These are phyloP conservation scores for Phyllosticta capitalensis DNA, from an alignment of 2,329 filamentous ascomycete genomes.

Conservation along the genomic window DNA sequence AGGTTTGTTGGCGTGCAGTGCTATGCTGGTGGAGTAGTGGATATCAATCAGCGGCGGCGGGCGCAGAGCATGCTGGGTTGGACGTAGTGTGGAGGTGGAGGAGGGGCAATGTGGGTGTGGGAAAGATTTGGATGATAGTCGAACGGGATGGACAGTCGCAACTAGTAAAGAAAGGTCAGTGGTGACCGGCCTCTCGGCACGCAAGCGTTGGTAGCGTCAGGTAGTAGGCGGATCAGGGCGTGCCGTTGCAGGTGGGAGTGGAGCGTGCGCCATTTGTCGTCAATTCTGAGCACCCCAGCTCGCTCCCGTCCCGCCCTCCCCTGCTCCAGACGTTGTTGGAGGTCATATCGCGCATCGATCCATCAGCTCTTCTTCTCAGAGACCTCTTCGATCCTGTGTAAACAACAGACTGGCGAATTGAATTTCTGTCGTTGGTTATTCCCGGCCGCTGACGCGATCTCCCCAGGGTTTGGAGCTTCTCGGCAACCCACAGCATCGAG, in stretches of 20 bases:
- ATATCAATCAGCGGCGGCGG: not conserved
- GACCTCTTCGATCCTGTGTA: not conserved
- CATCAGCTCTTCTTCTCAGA: not conserved
- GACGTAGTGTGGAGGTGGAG: not conserved
- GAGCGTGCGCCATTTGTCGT: not conserved
- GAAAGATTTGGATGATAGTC: not conserved
- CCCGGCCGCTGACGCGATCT: not conserved
- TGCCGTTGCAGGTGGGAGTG: not conserved
- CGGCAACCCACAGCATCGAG: not conserved
- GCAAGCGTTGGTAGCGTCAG: not conserved
- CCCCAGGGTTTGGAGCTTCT: not conserved
- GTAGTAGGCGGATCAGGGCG: not conserved
- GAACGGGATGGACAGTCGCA: not conserved
- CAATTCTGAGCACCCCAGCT: not conserved
- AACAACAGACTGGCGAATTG: not conserved
- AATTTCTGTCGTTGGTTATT: not conserved
- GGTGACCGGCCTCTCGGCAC: not conserved
- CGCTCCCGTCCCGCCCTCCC: not conserved
- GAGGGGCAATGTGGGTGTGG: not conserved
- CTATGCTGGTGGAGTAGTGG: not conserved
- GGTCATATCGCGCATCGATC: not conserved
- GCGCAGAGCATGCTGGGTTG: conserved; percentile 4
- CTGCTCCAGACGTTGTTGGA: not conserved
- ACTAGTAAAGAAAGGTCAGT: not conserved
- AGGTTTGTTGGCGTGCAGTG: not conserved